A percentile compares a stretch with the other conserved stretches of the same genome.
Conservation (phyloP, 495 filamentous ascomycete species). For the Aspergillus egyptiacus region DNA sequence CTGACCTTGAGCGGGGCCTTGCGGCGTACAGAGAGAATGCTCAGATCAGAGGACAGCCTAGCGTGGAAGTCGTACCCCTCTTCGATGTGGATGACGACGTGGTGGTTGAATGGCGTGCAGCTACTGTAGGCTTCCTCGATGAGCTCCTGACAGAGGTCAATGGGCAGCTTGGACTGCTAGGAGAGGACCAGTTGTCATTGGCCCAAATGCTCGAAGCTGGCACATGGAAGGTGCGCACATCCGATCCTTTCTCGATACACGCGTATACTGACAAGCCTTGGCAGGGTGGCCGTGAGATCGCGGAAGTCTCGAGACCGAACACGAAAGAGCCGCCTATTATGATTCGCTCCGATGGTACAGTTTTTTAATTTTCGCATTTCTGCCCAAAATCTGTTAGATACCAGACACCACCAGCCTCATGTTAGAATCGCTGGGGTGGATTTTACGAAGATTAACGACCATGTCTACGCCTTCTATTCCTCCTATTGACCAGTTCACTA, state of each 20-base stretch:
- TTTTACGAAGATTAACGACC: conserved; percentile 39
- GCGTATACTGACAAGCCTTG: conserved; percentile 22
- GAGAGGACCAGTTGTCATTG: conserved; percentile 49
- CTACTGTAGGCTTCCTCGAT: conserved; percentile 62
- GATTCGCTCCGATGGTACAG: conserved; percentile 92
- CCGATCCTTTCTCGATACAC: not conserved
- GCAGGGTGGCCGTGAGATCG: conserved; percentile 91
- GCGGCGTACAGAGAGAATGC: conserved; percentile 67
- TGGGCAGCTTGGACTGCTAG: conserved; percentile 48
- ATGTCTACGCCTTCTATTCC: conserved; percentile 21
- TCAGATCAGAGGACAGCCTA: conserved; percentile 66
- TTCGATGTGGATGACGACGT: conserved; percentile 62
- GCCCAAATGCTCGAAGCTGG: conserved; percentile 68
- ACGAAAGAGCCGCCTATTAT: conserved; percentile 96
- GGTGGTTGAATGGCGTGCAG: conserved; percentile 65
- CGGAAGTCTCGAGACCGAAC: conserved; percentile 90
- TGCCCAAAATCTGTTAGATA: conserved; percentile 27
- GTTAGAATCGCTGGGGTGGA: conserved; percentile 19
- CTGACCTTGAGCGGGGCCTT: conserved; percentile 57
- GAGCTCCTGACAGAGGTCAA: conserved; percentile 59
- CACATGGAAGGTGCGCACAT: conserved; percentile 67
- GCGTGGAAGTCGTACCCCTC: conserved; percentile 58
- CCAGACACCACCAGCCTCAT: conserved; percentile 23
- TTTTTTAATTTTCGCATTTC: conserved; percentile 58
- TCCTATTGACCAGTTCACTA: conserved; percentile 8